phyloP scores from a whole-genome alignment of 495 filamentous ascomycete species.

The Penicillium antarcticum region DNA sequence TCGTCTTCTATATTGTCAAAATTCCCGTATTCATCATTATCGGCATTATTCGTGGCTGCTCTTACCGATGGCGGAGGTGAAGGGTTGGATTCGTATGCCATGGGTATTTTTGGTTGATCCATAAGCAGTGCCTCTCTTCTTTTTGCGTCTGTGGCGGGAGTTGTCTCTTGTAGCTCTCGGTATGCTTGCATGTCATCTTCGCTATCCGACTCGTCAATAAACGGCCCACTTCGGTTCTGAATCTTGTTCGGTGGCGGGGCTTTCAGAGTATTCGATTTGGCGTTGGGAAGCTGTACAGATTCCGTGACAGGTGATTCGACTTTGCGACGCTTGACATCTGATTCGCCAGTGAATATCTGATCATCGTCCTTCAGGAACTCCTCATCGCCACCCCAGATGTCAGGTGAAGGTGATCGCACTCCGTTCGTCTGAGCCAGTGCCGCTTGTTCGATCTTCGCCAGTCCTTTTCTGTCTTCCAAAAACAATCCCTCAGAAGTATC shows the following conservation, averaged over 20 bases:
- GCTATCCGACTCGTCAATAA: constrained; percentile 67
- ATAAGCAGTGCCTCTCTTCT: constrained; percentile 3
- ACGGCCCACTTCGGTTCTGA: constrained; percentile 45
- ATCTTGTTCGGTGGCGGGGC: not conserved
- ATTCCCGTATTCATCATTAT: constrained; percentile 59
- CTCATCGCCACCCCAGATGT: constrained; percentile 35
- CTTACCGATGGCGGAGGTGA: constrained; percentile 46
- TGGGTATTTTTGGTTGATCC: constrained; percentile 43
- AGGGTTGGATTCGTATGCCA: constrained; percentile 34
- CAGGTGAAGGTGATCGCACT: constrained; percentile 27
- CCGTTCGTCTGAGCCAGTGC: constrained; percentile 1
- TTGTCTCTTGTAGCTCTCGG: constrained; percentile 15
- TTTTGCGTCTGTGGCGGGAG: not conserved
- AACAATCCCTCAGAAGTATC: constrained; percentile 37
- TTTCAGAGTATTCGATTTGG: constrained; percentile 3
- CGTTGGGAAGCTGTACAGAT: constrained; percentile 12
- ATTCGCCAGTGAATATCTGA: constrained; percentile 23
- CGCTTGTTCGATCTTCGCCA: constrained; percentile 7
- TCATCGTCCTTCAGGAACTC: constrained; percentile 13
- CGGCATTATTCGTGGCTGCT: constrained; percentile 54
- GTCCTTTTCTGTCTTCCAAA: constrained; percentile 38
- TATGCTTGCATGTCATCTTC: constrained; percentile 49
- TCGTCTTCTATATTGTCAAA: constrained; percentile 65
- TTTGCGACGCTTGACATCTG: constrained; percentile 38
- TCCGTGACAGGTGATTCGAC: constrained; percentile 26